Base-by-base conservation (phyloP, 2,329 filamentous ascomycete genomes). In the Pseudocercospora vitis region DNA sequence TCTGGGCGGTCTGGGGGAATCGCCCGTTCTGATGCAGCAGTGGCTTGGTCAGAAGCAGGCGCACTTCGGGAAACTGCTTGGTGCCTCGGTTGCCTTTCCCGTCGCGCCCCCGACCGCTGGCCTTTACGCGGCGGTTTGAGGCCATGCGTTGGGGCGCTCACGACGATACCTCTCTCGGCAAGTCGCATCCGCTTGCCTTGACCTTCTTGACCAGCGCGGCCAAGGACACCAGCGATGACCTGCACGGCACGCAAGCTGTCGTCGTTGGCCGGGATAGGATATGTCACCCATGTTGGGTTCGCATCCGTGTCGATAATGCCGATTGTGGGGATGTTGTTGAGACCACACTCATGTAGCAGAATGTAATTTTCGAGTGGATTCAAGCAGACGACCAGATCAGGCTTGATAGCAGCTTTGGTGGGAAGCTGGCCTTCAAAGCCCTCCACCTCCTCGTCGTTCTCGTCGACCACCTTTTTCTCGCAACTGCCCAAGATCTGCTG, bases 251-350 rank as follows among this genome's bases (percentile, higher is more conserved):
- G 87, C 62, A 96, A 73, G 82, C 91, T 95, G 78, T 99, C 94
- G 69, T 99, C 94, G 71, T 99, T 99, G 47, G 90, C 90, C 1
- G 94, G 94, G 63, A 99, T 96, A 11, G 89, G 88, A 70, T 99
- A 99, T 3, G 94, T 97, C 47, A 97, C 91, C 83, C 89, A 92
- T 0, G 89, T 89, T 0, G 94, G 89, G 72, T 97, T 88, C 2
- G 85, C 86, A 71, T 99, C 88, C 1, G 94, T 97, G 72, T 99
- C 94, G 62, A 97, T 87, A 53, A 99, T 80, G 42, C 92, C 94
- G 66, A 99, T 94, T 0, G 94, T 97, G 1, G 94, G 94, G 53
- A 99, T 88, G 67, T 87, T 89, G 69, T 89, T 87, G 53, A 91
- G 71, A 0, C 87, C 89, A 71, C 94, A 97, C 77, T 99, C 94